A percentile compares a stretch with the other conserved stretches of the same genome.
Conservation (phyloP, 495 filamentous ascomycete genomes). For the Filosporella fistucella region DNA sequence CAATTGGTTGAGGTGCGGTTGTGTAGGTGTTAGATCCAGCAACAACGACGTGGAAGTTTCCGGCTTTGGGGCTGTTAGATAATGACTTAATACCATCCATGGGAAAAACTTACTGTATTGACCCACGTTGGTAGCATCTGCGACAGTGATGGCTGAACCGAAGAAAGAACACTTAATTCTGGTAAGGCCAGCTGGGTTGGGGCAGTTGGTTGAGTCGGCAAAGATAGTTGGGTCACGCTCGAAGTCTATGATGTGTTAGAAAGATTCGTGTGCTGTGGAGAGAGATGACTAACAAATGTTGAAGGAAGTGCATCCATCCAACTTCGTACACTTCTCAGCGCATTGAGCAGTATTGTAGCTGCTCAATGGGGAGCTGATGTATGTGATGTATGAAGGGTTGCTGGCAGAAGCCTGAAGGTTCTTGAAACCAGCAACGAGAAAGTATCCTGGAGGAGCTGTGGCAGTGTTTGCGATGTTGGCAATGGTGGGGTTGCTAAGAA, state of each 20-base stretch:
- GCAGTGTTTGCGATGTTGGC: conserved; percentile 21
- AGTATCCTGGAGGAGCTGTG: conserved; percentile 33
- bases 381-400: conserved; percentile 34
- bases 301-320: conserved; percentile 29
- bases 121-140: conserved; percentile 30
- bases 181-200: conserved; percentile 39
- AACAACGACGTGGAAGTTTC: conserved; percentile 37
- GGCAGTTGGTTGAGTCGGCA: conserved; percentile 29
- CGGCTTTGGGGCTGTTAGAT: no score
- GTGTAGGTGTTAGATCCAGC: conserved; percentile 40
- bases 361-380: conserved; percentile 24
- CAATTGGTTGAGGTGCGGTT: not conserved
- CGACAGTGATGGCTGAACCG: conserved; percentile 27
- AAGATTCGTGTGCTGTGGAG: conserved; percentile 1
- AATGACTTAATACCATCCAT: no score
- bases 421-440: conserved; percentile 23
- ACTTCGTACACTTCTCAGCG: conserved; percentile 27
- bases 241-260: conserved; percentile 16
- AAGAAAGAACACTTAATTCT: conserved; percentile 51
- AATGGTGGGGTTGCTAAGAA: conserved; percentile 21
- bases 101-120: conserved; percentile 30
- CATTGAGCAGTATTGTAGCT: conserved; percentile 36
- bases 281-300: conserved; percentile 31
- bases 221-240: conserved; percentile 38
- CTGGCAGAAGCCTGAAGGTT: conserved; percentile 29